These are phyloP conservation scores for Ceratocystis alfenasii DNA, from an alignment of 2,329 filamentous ascomycete genomes.

Conservation along the genomic window DNA sequence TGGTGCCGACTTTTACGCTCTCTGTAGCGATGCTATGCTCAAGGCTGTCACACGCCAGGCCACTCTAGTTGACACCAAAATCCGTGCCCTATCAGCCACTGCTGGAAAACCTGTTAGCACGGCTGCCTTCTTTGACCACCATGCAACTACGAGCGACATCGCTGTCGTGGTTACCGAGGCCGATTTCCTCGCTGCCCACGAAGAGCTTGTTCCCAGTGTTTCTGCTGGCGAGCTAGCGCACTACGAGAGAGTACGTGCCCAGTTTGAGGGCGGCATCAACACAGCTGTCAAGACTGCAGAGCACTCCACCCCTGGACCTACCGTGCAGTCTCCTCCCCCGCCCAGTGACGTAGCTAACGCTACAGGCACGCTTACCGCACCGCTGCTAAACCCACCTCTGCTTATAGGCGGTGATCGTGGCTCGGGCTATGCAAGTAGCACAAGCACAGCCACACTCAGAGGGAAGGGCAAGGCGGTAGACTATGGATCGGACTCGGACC, in stretches of 20 bases:
- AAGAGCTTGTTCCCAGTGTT: slow-evolving; percentile 84
- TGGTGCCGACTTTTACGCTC: slow-evolving; percentile 89
- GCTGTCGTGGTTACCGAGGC: slow-evolving; percentile 78
- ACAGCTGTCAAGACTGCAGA: slow-evolving; percentile 27
- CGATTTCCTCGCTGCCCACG: slow-evolving; percentile 73
- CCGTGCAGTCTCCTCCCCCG: neutral
- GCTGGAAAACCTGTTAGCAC: slow-evolving; percentile 53
- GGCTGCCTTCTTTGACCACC: slow-evolving; percentile 91
- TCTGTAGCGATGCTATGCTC: slow-evolving; percentile 97
- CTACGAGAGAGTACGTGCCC: slow-evolving; percentile 70
- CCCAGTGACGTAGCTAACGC: neutral
- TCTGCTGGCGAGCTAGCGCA: slow-evolving; percentile 84
- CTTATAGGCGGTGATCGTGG: slow-evolving; percentile 6
- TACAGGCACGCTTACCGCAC: slow-evolving; percentile 18
- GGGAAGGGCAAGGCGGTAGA: slow-evolving; percentile 12
- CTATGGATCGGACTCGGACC: slow-evolving; percentile 25
- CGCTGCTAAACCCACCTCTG: slow-evolving; percentile 15
- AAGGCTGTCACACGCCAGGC: slow-evolving; percentile 93
- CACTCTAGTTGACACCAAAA: slow-evolving; percentile 68
- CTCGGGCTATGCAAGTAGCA: slow-evolving; percentile 17
- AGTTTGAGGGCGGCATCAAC: slow-evolving; percentile 56
- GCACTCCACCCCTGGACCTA: too few relatives aligned
- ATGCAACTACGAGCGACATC: slow-evolving; percentile 69
- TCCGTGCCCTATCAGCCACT: slow-evolving; percentile 53
- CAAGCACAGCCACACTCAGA: slow-evolving; percentile 18